Conservation (phyloP, 306 rosid genomes). For the Quercus glauca region DNA sequence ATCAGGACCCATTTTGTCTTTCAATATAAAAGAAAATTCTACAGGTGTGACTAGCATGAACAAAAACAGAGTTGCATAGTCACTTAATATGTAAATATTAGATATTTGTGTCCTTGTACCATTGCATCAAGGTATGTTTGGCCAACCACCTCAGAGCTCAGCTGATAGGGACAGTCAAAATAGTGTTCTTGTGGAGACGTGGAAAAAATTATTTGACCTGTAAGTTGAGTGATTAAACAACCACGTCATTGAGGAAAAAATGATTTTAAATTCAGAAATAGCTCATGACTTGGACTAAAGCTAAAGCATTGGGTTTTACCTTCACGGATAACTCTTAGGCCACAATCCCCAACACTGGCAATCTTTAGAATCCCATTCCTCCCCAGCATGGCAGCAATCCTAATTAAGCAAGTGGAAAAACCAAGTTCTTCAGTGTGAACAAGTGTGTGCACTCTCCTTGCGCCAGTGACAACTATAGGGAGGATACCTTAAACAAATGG, state of each 20-base stretch:
- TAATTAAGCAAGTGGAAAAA: constrained; percentile 19
- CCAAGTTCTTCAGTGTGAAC: not conserved
- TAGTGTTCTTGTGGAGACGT: constrained; percentile 92
- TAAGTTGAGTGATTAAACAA: constrained; percentile 1
- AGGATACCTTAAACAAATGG: not conserved
- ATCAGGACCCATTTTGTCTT: not conserved
- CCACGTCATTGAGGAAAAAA: constrained; percentile 9
- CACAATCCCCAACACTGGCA: constrained; percentile 94
- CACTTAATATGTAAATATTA: not conserved
- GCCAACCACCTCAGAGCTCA: constrained; percentile 74
- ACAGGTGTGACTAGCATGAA: not conserved
- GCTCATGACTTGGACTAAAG: constrained; percentile 5
- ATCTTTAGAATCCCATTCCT: constrained; percentile 76
- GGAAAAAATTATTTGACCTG: constrained; percentile 66
- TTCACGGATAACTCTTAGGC: constrained; percentile 67
- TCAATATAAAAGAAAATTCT: not conserved
- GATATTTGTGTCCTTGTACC: constrained; percentile 36
- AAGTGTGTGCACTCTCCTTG: not conserved
- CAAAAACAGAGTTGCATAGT: not conserved
- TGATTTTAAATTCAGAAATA: not conserved
- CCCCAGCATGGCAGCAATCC: constrained; percentile 82
- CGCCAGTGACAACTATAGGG: not conserved
- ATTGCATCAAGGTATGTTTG: constrained; percentile 87
- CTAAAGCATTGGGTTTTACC: constrained; percentile 44
- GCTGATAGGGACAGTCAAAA: constrained; percentile 90